Evolutionary conservation across 2,329 filamentous ascomycete species (phyloP).

Genomic region (Alternaria triticina): DNA sequence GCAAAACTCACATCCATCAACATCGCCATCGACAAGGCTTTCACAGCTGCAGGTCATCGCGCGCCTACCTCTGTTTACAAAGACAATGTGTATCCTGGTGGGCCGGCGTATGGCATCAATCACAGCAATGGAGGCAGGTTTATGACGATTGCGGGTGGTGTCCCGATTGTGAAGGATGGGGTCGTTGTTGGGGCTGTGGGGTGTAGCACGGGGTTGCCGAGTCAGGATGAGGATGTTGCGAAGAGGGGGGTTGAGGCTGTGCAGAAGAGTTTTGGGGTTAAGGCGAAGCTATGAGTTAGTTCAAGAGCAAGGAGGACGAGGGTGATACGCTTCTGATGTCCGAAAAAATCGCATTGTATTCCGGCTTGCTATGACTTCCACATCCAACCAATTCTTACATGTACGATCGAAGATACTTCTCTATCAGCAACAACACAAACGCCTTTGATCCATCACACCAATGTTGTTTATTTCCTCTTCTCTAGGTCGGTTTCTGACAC

Average conservation of each 20-base stretch:
- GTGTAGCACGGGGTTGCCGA: slow-evolving; percentile 61
- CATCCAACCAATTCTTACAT: neutral
- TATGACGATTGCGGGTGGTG: slow-evolving; percentile 60
- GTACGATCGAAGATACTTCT: neutral
- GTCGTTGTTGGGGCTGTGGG: slow-evolving; percentile 61
- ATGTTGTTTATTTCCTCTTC: neutral
- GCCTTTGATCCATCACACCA: neutral
- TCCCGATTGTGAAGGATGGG: slow-evolving; percentile 58
- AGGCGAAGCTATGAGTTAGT: slow-evolving; percentile 48
- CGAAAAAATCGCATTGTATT: neutral
- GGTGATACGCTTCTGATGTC: neutral
- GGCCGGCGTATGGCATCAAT: slow-evolving; percentile 59
- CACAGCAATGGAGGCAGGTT: slow-evolving; percentile 62
- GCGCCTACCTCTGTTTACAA: slow-evolving; percentile 60
- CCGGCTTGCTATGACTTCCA: neutral
- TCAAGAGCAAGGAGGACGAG: neutral
- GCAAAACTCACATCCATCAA: slow-evolving; percentile 60
- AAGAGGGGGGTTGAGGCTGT: slow-evolving; percentile 59
- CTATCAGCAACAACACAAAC: neutral
- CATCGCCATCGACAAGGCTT: slow-evolving; percentile 69
- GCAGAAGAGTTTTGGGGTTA: slow-evolving; percentile 43
- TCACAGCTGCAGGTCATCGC: slow-evolving; percentile 63
- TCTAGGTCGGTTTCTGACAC: slow-evolving; percentile 14
- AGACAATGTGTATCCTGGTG: slow-evolving; percentile 61
- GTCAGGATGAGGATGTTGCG: slow-evolving; percentile 62